Percentiles rank a stretch among this genome's conserved stretches.
These are phyloP conservation scores for Suillus subalutaceus DNA, from an alignment of 768 basidiomycete genomes.

Conservation along the genomic window DNA sequence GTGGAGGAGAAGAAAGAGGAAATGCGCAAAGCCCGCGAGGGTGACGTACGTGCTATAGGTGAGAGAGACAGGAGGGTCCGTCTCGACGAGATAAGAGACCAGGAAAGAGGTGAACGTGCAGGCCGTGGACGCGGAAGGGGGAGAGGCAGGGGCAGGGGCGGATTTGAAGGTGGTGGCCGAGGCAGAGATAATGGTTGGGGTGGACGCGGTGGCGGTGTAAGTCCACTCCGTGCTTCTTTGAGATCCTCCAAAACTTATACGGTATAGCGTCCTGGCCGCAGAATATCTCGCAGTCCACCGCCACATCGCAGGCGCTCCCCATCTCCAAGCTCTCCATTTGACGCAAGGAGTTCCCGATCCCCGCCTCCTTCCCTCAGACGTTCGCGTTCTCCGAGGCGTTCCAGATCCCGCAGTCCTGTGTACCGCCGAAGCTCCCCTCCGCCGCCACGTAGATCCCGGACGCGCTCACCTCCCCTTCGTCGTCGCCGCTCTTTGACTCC, in stretches of 20 bases:
- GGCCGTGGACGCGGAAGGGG: constrained; percentile 62
- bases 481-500: constrained; percentile 44
- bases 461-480: constrained; percentile 43
- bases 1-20: constrained; percentile 93
- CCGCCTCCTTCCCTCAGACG: constrained; percentile 26
- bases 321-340: constrained; percentile 13
- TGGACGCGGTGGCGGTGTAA: constrained; percentile 56
- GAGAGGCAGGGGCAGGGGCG: constrained; percentile 51
- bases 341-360: constrained; percentile 27
- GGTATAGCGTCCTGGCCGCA: constrained; percentile 46
- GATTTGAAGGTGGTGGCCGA: constrained; percentile 53
- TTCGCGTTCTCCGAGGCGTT: constrained; percentile 29
- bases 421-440: constrained; percentile 38
- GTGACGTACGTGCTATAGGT: constrained; percentile 64
- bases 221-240: constrained; percentile 12
- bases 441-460: constrained; percentile 42
- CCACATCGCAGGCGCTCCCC: constrained; percentile 25
- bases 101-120: constrained; percentile 51
- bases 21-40: constrained; percentile 70
- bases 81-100: constrained; percentile 69
- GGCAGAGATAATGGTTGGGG: constrained; percentile 70
- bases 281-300: constrained; percentile 34
- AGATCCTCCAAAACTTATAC: constrained; percentile 14
- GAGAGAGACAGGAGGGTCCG: constrained; percentile 71
- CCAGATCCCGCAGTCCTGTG: constrained; percentile 25